Evolutionary conservation across 805 yeast genomes (phyloP), one percentile per base, ranked within the genome.

Genomic region (Brettanomyces anomalus): DNA sequence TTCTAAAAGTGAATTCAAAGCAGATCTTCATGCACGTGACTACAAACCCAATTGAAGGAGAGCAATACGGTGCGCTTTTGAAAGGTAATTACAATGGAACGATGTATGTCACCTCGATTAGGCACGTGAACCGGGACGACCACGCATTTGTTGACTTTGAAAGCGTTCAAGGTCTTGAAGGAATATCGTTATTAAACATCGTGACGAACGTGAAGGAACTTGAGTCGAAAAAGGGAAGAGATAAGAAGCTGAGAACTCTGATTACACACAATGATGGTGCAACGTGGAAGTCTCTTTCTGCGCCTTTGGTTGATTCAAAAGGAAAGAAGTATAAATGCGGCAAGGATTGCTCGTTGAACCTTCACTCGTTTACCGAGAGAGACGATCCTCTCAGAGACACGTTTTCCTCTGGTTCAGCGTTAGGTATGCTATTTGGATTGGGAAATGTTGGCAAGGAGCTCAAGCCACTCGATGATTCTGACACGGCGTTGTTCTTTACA

Each of bases 61-160:
- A 63, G 8, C 93, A 86, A 53, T 80, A 59, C 58, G 98, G 98
- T 15, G 70, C 86, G 1, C 64, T 93, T 16, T 67, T 93, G 55
- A 90, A 90, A 55, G 86, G 96, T 2, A 89, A 90, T 61, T 85
- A 84, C 16, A 86, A 87, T 53, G 98, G 98, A 47, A 87, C 97
- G 0, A 76, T 83, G 5, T 89, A 85, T 57, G 86, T 83, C 3
- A 64, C 78, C 33, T 67, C 88, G 2, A 68, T 83, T 46, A 73
- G 71, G 8, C 64, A 76, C 44, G 96, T 87, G 15, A 93, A 89
- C 61, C 71, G 97, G 51, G 77, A 88, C 49, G 45, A 48, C 4
- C 53, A 50, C 3, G 97, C 96, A 0, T 88, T 62, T 63, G 96
- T 86, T 42, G 98, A 90, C 62, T 90, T 81, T 61, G 97, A 93